Percentiles rank a stretch among this genome's conserved stretches.
Evolutionary conservation across 345 rosid genomes (phyloP).

Genomic region (Psidium guajava): DNA sequence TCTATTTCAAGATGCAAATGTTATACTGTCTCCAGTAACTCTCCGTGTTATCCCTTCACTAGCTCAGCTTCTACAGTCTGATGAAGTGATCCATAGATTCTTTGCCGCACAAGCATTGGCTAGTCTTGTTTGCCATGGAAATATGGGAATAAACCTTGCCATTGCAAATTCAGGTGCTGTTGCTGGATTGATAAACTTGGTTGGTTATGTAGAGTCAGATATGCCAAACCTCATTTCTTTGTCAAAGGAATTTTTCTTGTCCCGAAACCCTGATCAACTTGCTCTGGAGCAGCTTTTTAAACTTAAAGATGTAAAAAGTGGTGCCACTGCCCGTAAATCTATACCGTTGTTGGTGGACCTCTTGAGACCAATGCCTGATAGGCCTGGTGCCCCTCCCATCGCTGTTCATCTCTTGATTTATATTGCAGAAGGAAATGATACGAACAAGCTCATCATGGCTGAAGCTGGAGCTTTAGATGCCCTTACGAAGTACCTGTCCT

Average conservation of each 20-base stretch:
- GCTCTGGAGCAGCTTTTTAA: slow-evolving; percentile 61
- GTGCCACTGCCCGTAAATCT: slow-evolving; percentile 62
- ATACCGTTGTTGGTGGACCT: slow-evolving; percentile 87
- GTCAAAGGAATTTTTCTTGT: slow-evolving; percentile 58
- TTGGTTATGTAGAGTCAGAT: slow-evolving; percentile 60
- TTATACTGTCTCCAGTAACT: slow-evolving; percentile 51
- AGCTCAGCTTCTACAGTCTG: slow-evolving; percentile 63
- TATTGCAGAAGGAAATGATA: slow-evolving; percentile 63
- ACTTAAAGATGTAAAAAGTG: slow-evolving; percentile 68
- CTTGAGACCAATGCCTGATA: slow-evolving; percentile 77
- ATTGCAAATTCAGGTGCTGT: slow-evolving; percentile 81
- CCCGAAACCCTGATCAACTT: slow-evolving; percentile 50
- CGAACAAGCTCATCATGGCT: slow-evolving; percentile 66
- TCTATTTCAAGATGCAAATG: slow-evolving; percentile 56
- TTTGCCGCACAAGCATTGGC: slow-evolving; percentile 90
- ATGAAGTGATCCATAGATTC: slow-evolving; percentile 58
- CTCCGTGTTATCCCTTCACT: slow-evolving; percentile 61
- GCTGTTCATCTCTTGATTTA: slow-evolving; percentile 55
- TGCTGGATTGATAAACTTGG: slow-evolving; percentile 58
- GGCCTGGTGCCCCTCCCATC: slow-evolving; percentile 80
- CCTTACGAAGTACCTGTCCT: slow-evolving; percentile 63
- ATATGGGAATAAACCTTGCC: slow-evolving; percentile 52
- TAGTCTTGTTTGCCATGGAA: slow-evolving; percentile 59
- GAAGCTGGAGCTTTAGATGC: slow-evolving; percentile 95
- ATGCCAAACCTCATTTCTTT: slow-evolving; percentile 36